A percentile compares a stretch with the other conserved stretches of the same genome.
phyloP scores from a whole-genome alignment of 768 basidiomycete species.

The Lentinula guzmanii region DNA sequence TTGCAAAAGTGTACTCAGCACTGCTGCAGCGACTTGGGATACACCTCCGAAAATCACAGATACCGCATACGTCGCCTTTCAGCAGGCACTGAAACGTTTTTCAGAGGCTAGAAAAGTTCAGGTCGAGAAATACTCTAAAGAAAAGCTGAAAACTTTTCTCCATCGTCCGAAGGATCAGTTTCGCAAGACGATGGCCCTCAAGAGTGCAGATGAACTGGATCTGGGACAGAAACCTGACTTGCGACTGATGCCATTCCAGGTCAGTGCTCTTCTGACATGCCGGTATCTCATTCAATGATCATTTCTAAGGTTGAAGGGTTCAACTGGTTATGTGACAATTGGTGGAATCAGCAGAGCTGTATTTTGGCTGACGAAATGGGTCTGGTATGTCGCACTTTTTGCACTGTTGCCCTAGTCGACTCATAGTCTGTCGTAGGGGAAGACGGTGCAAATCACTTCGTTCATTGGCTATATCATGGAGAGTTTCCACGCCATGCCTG shows the following conservation, averaged over 20 bases:
- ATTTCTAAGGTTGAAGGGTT: slow-evolving; percentile 62
- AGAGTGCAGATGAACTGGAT: slow-evolving; percentile 48
- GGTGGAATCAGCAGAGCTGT: slow-evolving; percentile 81
- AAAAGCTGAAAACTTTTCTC: slow-evolving; percentile 39
- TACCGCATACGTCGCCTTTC: slow-evolving; percentile 55
- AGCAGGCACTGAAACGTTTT: slow-evolving; percentile 61
- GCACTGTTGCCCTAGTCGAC: background rate
- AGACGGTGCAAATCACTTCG: slow-evolving; percentile 88
- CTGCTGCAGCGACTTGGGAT: slow-evolving; percentile 79
- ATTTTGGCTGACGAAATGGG: slow-evolving; percentile 99
- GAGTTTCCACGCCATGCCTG: slow-evolving; percentile 62
- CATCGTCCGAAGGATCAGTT: slow-evolving; percentile 53
- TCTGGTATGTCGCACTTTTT: slow-evolving; percentile 40
- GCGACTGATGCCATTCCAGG: slow-evolving; percentile 86
- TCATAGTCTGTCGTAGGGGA: slow-evolving; percentile 45
- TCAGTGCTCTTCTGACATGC: slow-evolving; percentile 22
- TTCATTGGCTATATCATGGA: slow-evolving; percentile 66
- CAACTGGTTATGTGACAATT: slow-evolving; percentile 82
- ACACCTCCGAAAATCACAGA: slow-evolving; percentile 67
- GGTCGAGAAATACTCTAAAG: slow-evolving; percentile 44
- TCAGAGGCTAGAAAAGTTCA: slow-evolving; percentile 54
- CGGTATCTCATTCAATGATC: background rate
- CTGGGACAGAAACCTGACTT: slow-evolving; percentile 61
- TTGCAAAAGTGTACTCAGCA: background rate
- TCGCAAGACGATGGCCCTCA: slow-evolving; percentile 37